Base-by-base conservation (phyloP, 768 basidiomycete species). In the Rhodotorula taiwanensis region DNA sequence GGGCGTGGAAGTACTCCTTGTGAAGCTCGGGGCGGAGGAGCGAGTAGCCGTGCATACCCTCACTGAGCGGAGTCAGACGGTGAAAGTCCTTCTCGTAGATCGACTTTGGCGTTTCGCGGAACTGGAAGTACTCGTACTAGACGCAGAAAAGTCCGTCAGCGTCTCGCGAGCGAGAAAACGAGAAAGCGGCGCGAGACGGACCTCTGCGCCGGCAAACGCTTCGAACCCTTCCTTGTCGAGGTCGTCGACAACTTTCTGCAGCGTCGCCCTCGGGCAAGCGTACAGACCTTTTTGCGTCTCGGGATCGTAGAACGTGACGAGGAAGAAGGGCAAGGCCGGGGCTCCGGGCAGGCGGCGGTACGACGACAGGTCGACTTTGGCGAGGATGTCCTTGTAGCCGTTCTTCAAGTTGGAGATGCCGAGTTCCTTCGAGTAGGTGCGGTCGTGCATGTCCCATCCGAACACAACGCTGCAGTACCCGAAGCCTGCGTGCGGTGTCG, bases 31-130 rank as follows among this genome's bases (percentile, higher is more conserved):
- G 73, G 23, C 68, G 57, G 1, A 99, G 81, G 39, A 98, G 80
- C 7, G 92, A 95, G 74, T 98, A 98, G 7, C 95, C 95, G 71
- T 98, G 95, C 63, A 94, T 97, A 75, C 95, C 95, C 5, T 92
- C 83, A 2, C 94, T 98, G 47, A 99, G 76, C 11, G 93, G 85
- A 44, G 83, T 79, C 9, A 98, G 79, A 62, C 82, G 77, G 3
- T 77, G 78, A 74, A 88, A 97, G 15, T 82, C 82, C 79, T 99
- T 99, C 69, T 87, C 80, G 14, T 83, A 83, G 2, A 83, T 77
- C 30, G 84, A 83, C 20, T 84, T 77, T 0, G 95, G 82, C 1
- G 91, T 94, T 77, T 99, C 95, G 86, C 49, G 34, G 60, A 65
- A 71, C 21, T 64, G 70, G 63, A 75, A 76, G 73, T 70, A 75